A percentile compares a stretch with the other conserved stretches of the same genome.
These are phyloP conservation scores for Vigna trinervia DNA, from an alignment of 306 rosid species.

Conservation along the genomic window DNA sequence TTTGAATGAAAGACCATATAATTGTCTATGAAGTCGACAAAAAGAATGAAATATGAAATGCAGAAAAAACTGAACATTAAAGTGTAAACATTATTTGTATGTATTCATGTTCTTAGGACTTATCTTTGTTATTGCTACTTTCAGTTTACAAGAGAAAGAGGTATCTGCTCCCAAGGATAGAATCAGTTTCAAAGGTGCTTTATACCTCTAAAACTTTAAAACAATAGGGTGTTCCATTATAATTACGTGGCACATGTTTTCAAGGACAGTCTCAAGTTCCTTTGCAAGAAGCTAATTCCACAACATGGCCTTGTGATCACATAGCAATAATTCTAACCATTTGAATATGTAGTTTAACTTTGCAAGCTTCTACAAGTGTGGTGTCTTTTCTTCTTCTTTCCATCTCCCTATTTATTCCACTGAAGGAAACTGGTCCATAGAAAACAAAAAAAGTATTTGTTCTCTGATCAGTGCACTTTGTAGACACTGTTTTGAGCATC, in stretches of 20 bases:
- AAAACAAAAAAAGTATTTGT: neutral
- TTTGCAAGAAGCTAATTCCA: neutral
- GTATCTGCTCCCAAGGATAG: constrained; percentile 19
- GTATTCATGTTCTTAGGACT: constrained; percentile 5
- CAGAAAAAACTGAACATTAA: neutral
- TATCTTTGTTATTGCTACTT: constrained; percentile 22
- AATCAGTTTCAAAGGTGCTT: constrained; percentile 23
- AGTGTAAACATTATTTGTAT: neutral
- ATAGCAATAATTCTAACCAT: neutral
- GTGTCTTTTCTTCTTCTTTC: neutral
- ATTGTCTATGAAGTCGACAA: neutral
- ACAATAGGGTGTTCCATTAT: constrained; percentile 7
- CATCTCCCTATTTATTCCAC: neutral
- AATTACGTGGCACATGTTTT: neutral
- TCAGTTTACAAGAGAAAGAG: constrained; percentile 29
- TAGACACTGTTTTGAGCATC: constrained; percentile 30
- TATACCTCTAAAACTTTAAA: constrained; percentile 35
- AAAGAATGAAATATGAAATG: neutral
- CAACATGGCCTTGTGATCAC: neutral
- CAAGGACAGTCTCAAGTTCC: constrained; percentile 21
- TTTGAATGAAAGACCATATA: no score
- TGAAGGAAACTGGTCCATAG: neutral
- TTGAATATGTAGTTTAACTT: neutral
- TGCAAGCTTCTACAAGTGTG: neutral
- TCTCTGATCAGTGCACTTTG: constrained; percentile 19